Evolutionary conservation across 129 eudicot genomes (phyloP).

Genomic region (Lonicera japonica): DNA sequence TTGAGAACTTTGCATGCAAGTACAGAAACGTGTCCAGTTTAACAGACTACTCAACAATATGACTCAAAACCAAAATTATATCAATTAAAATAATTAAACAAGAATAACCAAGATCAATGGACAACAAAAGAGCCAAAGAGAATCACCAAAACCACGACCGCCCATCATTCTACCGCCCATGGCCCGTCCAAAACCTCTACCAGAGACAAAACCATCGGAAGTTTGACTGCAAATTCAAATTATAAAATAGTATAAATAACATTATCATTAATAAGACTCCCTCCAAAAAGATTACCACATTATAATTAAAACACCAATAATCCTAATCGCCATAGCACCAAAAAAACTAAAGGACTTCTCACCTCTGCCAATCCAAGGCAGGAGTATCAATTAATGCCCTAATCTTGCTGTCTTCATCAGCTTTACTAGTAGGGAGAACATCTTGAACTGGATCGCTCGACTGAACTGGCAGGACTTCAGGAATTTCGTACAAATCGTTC

Average conservation of each 20-base stretch:
- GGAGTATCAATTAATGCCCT: conserved; percentile 84
- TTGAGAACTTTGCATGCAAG: no score
- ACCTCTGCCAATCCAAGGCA: conserved; percentile 94
- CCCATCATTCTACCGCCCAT: conserved; percentile 84
- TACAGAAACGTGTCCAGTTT: no score
- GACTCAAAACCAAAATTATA: no score
- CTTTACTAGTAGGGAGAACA: conserved; percentile 63
- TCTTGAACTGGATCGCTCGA: conserved; percentile 49
- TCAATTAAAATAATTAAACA: no score
- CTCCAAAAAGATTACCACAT: background rate
- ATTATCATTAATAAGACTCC: background rate
- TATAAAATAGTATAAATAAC: no score
- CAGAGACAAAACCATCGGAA: conserved; percentile 67
- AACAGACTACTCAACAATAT: no score
- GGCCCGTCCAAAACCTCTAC: conserved; percentile 89
- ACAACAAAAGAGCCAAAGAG: conserved; percentile 6
- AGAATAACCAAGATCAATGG: no score
- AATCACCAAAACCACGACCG: conserved; percentile 83
- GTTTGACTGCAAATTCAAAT: conserved; percentile 49
- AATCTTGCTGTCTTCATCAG: conserved; percentile 85
- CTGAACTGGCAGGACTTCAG: conserved; percentile 44
- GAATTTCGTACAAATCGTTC: conserved; percentile 78
- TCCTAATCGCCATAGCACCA: no score
- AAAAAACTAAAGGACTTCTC: conserved; percentile 17
- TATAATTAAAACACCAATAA: background rate